phyloP scores from a whole-genome alignment of 169 alveolate genomes.

The Toxoplasma gondii region DNA sequence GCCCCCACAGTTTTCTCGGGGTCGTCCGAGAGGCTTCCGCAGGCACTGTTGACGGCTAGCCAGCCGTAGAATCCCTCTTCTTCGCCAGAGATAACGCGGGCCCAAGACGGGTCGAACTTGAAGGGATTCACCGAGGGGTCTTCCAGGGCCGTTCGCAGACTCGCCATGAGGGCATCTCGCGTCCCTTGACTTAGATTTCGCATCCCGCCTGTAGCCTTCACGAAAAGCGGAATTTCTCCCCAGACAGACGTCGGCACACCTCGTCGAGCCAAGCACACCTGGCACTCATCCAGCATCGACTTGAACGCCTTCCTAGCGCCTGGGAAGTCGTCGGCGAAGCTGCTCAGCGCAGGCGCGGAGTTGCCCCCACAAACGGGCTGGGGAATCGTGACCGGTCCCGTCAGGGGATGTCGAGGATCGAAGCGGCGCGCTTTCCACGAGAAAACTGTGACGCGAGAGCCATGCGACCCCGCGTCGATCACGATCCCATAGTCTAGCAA shows the following conservation, averaged over 20 bases:
- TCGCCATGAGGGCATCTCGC: conserved; percentile 36
- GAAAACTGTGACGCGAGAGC: conserved; percentile 49
- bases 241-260: conserved; percentile 28
- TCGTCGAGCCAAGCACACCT: background rate
- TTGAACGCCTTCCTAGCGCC: conserved; percentile 7
- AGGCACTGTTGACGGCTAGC: conserved; percentile 68
- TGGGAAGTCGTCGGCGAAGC: background rate
- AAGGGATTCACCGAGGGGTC: conserved; percentile 28
- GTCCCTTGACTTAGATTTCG: conserved; percentile 19
- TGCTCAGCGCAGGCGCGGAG: background rate
- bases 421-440: conserved; percentile 15
- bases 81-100: conserved; percentile 73
- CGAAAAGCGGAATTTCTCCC: conserved; percentile 38
- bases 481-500: conserved; percentile 53
- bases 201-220: conserved; percentile 67
- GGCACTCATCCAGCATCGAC: conserved; percentile 6
- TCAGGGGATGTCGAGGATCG: conserved; percentile 32
- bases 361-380: background rate
- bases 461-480: conserved; percentile 67
- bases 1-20: conserved; percentile 69
- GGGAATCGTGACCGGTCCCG: conserved; percentile 61
- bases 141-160: background rate
- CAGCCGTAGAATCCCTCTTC: conserved; percentile 75
- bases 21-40: conserved; percentile 48
- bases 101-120: conserved; percentile 14